Evolutionary conservation across 805 yeast genomes (phyloP).

Genomic region (Wickerhamiella domercqiae): DNA sequence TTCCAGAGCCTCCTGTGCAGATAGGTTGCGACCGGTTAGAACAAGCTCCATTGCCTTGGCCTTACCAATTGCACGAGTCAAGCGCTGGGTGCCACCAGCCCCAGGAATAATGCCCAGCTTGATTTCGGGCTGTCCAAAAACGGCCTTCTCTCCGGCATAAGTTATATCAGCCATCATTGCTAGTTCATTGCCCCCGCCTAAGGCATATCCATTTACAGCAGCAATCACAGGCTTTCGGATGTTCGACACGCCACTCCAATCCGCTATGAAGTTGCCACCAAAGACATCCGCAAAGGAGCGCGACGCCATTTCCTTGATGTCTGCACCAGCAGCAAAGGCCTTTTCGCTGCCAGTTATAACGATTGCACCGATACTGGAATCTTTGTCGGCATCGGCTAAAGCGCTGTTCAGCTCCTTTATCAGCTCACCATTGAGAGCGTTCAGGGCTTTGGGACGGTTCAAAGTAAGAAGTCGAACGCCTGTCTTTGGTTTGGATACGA

Average conservation of each 20-base stretch:
- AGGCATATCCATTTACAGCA: slow-evolving; percentile 40
- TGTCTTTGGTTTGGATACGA: slow-evolving; percentile 26
- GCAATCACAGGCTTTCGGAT: slow-evolving; percentile 36
- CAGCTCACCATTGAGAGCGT: slow-evolving; percentile 27
- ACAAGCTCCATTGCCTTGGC: slow-evolving; percentile 35
- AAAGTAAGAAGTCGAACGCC: slow-evolving; percentile 28
- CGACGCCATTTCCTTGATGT: slow-evolving; percentile 35
- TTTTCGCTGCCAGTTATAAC: slow-evolving; percentile 32
- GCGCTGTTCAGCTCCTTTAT: slow-evolving; percentile 28
- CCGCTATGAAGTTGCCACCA: slow-evolving; percentile 25
- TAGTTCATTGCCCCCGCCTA: slow-evolving; percentile 43
- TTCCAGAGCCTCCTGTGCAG: slow-evolving; percentile 31
- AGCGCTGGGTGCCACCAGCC: slow-evolving; percentile 40
- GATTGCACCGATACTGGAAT: slow-evolving; percentile 29
- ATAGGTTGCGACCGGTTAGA: slow-evolving; percentile 32
- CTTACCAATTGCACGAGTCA: slow-evolving; percentile 35
- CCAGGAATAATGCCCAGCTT: slow-evolving; percentile 37
- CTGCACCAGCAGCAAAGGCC: slow-evolving; percentile 45
- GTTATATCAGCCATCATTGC: slow-evolving; percentile 40
- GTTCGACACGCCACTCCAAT: slow-evolving; percentile 28
- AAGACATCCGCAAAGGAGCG: slow-evolving; percentile 26
- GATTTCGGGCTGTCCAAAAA: slow-evolving; percentile 42
- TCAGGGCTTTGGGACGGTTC: slow-evolving; percentile 33
- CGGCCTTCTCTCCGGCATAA: slow-evolving; percentile 34
- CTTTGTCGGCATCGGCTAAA: slow-evolving; percentile 25